Percentiles rank a stretch among this genome's conserved stretches.
phyloP scores from a whole-genome alignment of 352 stramenopile genomes.

The Phytopythium aichiense region DNA sequence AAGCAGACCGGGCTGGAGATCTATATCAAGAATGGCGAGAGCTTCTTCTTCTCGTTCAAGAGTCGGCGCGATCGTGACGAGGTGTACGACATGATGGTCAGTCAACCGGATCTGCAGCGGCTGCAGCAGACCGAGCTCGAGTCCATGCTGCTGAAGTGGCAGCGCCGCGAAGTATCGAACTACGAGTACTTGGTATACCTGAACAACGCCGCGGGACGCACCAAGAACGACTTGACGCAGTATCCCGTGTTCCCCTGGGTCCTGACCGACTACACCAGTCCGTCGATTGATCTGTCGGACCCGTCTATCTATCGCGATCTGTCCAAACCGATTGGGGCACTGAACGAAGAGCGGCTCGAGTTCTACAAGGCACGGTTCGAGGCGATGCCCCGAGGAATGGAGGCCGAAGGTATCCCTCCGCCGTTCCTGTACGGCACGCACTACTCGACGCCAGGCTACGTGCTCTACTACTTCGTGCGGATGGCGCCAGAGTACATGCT shows the following conservation, averaged over 20 bases:
- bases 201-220: conserved; percentile 85
- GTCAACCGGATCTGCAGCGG: conserved; percentile 58
- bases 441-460: conserved; percentile 92
- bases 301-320: conserved; percentile 91
- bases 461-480: conserved; percentile 98
- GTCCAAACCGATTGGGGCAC: conserved; percentile 92
- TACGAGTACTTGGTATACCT: conserved; percentile 90
- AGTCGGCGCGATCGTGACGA: conserved; percentile 69
- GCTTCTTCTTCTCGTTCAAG: conserved; percentile 81
- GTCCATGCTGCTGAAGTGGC: conserved; percentile 82
- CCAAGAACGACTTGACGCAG: conserved; percentile 90
- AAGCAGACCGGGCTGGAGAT: conserved; percentile 88
- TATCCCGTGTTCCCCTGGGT: conserved; percentile 99
- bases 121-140: conserved; percentile 61
- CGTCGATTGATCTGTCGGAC: conserved; percentile 83
- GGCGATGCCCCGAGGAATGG: conserved; percentile 86
- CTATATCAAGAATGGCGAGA: conserved; percentile 63
- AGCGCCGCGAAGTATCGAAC: conserved; percentile 91
- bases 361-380: conserved; percentile 89
- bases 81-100: conserved; percentile 84
- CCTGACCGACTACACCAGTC: conserved; percentile 85
- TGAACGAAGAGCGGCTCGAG: conserved; percentile 87
- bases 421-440: conserved; percentile 98
- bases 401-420: conserved; percentile 79
- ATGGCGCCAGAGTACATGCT: conserved; percentile 96